Base-by-base conservation (phyloP, 78 protist species). In the Chrysochromulina tobinii region DNA sequence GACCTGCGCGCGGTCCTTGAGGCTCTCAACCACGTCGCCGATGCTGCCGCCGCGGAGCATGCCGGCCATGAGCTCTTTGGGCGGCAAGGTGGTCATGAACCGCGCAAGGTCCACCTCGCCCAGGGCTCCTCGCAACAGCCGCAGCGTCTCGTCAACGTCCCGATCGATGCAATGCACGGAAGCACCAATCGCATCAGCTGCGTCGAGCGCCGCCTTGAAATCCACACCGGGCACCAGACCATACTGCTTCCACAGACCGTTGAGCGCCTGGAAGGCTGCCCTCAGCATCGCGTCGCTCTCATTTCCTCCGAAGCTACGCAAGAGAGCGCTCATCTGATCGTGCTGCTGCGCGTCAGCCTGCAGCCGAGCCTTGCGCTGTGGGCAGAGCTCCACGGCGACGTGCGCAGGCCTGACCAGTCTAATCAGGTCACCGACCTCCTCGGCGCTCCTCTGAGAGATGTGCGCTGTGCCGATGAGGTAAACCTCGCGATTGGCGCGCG, bases 371-470 rank as follows among this genome's bases (percentile, higher is more conserved):
- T 9, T 21, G 18, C n/a, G 48, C n/a, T 6, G n/a, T 14, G 18
- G 72, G 18, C 72, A 66, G 9, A 66, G 72, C 72, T 66, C 72
- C n/a, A 66, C 72, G 72, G 72, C 72, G n/a, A 66, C 72, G n/a
- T 66, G n/a, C n/a, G 9, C 72, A 21, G 72, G 72, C 7, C 72
- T 4, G 18, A 66, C 72, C 25, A 21, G 72, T 15, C 17, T 4
- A 21, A 66, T 66, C n/a, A 66, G n/a, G 9, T 66, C 72, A 14
- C 48, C 9, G n/a, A 66, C 72, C n/a, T 66, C 72, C 72, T 21
- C 48, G 48, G 72, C 72, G 48, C n/a, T 18, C 7, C n/a, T 6
- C 48, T 15, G 48, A 6, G 72, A 66, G 72, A 66, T 14, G 72
- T 66, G 72, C 17, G 72, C 72, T 8, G 72, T 66, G 72, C 72